Conservation (phyloP, 306 rosid species). For the Psophocarpus tetragonolobus region DNA sequence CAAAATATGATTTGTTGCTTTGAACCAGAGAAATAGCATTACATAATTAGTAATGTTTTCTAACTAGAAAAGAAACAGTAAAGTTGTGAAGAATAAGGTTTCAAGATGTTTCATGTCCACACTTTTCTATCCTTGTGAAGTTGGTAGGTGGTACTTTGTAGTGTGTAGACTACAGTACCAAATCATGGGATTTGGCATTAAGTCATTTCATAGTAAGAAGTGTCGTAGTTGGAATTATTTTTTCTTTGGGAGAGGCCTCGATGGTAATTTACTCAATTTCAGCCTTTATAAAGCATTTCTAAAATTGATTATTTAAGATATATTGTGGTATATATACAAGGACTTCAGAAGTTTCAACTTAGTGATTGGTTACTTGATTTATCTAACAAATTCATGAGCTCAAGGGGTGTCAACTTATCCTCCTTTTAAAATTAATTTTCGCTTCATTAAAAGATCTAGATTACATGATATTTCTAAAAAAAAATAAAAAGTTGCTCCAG, state of each 20-base stretch:
- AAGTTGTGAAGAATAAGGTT: neutral
- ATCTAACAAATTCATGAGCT: neutral
- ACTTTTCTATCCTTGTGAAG: neutral
- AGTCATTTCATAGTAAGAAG: neutral
- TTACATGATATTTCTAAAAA: neutral
- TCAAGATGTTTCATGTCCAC: neutral
- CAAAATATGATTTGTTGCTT: neutral
- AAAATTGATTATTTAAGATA: neutral
- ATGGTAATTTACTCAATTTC: neutral
- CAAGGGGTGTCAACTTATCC: neutral
- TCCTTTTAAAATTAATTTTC: neutral
- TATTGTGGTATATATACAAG: neutral
- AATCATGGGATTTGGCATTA: neutral
- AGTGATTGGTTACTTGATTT: neutral
- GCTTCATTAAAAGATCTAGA: neutral
- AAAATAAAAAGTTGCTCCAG: neutral
- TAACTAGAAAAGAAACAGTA: neutral
- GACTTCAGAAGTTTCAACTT: slow-evolving; percentile 1
- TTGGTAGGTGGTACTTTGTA: too few relatives aligned
- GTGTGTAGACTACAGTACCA: neutral
- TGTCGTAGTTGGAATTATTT: neutral
- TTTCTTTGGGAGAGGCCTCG: neutral
- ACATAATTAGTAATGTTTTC: neutral
- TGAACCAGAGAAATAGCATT: neutral
- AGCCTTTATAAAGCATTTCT: neutral